Evolutionary conservation across 805 yeast species (phyloP).

Genomic region (Kazachstania bromeliacearum): DNA sequence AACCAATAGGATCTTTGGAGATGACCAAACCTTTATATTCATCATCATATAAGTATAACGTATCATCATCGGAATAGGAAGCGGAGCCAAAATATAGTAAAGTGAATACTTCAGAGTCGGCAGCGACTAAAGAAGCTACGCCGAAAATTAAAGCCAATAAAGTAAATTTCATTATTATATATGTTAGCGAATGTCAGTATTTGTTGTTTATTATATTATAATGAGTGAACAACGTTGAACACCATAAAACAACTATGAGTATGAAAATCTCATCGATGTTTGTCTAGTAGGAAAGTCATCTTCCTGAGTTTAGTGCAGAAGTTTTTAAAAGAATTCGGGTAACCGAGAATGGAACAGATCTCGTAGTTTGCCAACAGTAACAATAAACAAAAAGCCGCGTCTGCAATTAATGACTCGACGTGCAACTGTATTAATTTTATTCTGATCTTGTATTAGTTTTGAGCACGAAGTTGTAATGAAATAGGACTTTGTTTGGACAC

Average conservation of each 20-base stretch:
- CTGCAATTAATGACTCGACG: too few species aligned
- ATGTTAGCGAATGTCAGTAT: too few species aligned
- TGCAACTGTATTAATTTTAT: too few species aligned
- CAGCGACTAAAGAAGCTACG: slow-evolving; percentile 18
- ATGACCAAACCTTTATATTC: slow-evolving; percentile 14
- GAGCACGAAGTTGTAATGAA: too few species aligned
- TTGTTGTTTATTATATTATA: slow-evolving; percentile 4
- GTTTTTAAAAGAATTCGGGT: too few species aligned
- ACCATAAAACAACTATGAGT: neutral
- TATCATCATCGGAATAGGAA: slow-evolving; percentile 8
- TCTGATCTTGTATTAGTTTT: too few species aligned
- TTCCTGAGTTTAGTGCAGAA: too few species aligned
- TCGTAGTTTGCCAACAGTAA: too few species aligned
- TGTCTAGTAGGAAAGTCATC: too few species aligned
- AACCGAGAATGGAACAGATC: too few species aligned
- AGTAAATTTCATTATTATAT: slow-evolving; percentile 4
- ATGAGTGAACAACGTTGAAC: neutral
- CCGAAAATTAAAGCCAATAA: slow-evolving; percentile 22
- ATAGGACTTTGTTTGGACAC: too few species aligned
- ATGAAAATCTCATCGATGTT: neutral
- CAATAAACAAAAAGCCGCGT: too few species aligned
- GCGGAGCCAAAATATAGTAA: slow-evolving; percentile 27
- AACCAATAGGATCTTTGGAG: slow-evolving; percentile 9
- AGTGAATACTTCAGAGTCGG: slow-evolving; percentile 33
- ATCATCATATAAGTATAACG: slow-evolving; percentile 3